Conservation (phyloP, 78 protist species). For the Dictyostelium brefeldianum region DNA sequence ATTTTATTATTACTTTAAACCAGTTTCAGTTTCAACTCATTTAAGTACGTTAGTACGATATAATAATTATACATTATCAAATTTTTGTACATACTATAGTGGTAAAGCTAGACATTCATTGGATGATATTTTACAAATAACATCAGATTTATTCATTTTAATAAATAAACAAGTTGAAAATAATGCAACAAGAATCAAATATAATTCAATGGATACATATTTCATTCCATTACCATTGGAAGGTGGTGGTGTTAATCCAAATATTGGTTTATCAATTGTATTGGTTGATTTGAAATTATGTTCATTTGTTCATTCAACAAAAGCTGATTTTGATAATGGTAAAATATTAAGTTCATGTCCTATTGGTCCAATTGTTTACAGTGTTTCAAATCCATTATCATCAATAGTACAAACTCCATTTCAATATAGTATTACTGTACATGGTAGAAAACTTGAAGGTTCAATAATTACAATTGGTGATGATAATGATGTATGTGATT, state of each 20-base stretch:
- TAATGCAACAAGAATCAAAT: background rate
- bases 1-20: conserved; percentile 10
- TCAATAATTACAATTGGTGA: background rate
- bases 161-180: background rate
- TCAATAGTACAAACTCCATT: too few species aligned
- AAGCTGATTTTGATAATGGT: background rate
- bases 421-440: background rate
- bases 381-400: background rate
- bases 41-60: too few species aligned
- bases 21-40: too few species aligned
- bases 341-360: background rate
- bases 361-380: background rate
- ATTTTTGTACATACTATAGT: background rate
- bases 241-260: too few species aligned
- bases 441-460: background rate
- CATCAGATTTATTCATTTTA: background rate
- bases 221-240: background rate
- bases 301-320: background rate
- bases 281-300: background rate
- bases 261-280: background rate
- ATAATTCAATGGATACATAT: background rate
- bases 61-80: too few species aligned
- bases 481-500: background rate
- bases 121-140: background rate
- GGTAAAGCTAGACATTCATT: background rate